Evolutionary conservation across 192 early-diverging fungal genomes (phyloP), one percentile per base, ranked within the genome.

Genomic region (Podila minutissima): DNA sequence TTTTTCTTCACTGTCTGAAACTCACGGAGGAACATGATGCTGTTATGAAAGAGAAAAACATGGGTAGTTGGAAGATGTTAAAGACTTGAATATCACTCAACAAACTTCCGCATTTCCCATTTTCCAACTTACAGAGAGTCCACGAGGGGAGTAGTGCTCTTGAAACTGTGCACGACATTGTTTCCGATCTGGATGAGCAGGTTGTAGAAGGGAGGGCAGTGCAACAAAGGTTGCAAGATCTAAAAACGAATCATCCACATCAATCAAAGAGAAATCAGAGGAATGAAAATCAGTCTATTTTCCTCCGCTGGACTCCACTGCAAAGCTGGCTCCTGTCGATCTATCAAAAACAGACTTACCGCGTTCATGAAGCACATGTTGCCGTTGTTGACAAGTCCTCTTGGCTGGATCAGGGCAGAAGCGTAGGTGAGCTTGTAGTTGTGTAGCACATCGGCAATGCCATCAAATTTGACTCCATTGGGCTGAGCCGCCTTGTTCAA

Each of bases 281-380:
- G 20, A 22, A 28, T 10, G 31, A 28, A 59, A 20, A 22, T 65
- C 6, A 67, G 32, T 68, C 31, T 33, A 29, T 26, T 15, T 49
- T 24, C 48, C 63, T 64, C 12, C 49, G 41, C 20, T 17, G 8
- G 6, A 8, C 57, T 61, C 55, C 24, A 59, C n/a, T 60, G 31
- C n/a, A 22, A 20, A 20, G 1, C 17, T 28, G 26, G 26, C n/a
- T 26, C 57, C 50, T 55, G 49, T 41, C 20, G 4, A 64, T 35
- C 41, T 17, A 46, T 17, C 41, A 46, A 46, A 17, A 13, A 46
- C 1, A 17, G 41, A 74, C 82, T 37, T 88, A 98, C 94, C 49
- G 93, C 95, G 78, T 99, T 99, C 94, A 99, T 95, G 76, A 97
- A 99, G 85, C 98, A 99, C 87, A 93, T 97, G 84, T 99, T 99